Conservation (phyloP, 371 early-diverging fungal genomes). For the Smittium mucronatum region DNA sequence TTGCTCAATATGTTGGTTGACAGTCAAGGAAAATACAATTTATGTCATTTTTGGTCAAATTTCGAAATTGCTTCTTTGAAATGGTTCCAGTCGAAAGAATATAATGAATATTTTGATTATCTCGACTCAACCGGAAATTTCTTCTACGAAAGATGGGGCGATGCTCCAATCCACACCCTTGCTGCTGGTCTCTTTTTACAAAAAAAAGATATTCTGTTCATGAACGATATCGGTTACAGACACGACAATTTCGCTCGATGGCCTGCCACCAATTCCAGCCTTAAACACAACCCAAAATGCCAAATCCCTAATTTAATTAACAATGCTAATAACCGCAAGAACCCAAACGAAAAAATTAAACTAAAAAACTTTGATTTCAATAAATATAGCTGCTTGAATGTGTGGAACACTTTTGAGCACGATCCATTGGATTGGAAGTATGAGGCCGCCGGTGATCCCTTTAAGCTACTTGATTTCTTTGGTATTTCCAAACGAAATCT, state of each 20-base stretch:
- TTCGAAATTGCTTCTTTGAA: conserved; percentile 31
- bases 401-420: not conserved
- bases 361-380: not conserved
- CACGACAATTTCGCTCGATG: conserved; percentile 62
- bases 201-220: conserved; percentile 71
- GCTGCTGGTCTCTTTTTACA: conserved; percentile 70
- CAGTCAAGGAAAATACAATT: conserved; percentile 30
- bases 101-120: conserved; percentile 46
- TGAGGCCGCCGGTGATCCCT: no score
- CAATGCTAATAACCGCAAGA: not conserved
- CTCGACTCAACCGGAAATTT: conserved; percentile 51
- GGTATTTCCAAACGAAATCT: no score
- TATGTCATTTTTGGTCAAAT: conserved; percentile 35
- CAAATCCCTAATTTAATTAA: not conserved
- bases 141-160: conserved; percentile 94
- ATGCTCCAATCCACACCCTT: conserved; percentile 91
- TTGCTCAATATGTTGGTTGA: conserved; percentile 30
- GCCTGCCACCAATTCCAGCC: conserved; percentile 21
- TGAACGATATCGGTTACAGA: conserved; percentile 76
- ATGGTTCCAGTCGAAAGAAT: conserved; percentile 27
- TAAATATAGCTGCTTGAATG: not conserved
- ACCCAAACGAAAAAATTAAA: not conserved
- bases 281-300: not conserved
- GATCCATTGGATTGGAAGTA: no score
- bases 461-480: no score